Base-by-base conservation (phyloP, 345 rosid species). In the Cardiospermum halicacabum region DNA sequence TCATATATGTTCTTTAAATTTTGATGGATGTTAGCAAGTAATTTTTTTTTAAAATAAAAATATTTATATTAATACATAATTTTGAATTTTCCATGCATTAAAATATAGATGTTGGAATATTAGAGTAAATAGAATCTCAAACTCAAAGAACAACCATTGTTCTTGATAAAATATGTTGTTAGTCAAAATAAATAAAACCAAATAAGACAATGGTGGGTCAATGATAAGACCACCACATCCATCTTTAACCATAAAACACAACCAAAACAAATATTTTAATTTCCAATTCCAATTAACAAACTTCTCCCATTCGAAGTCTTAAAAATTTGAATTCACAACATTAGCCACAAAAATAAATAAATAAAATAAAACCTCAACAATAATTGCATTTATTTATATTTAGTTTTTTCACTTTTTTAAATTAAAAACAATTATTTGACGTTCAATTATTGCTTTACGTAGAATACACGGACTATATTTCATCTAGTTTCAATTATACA, bases 371-470 rank as follows among this genome's bases (percentile, higher is more conserved):
- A 12, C 4, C n/a, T n/a, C n/a, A 43, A 15, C 18, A 15, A 27
- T 15, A 13, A 27, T 54, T 16, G 19, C 12, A 9, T 27, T 27
- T 54, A 26, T 4, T 51, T 51, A 9, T 9, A 6, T 21, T 51
- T 24, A 21, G 1, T 10, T 4, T 2, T 53, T 1, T 15, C n/a
- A 43, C 5, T 26, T 27, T 27, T 27, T 25, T 15, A 53, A 25
- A 24, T 27, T 54, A 13, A 10, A 27, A 4, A 5, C 11, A 27
- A 16, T 28, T 28, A 30, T 31, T 56, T 8, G 22, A 32, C 4
- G 11, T 10, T 2, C 64, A 40, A 70, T 65, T 37, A 66, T 70
- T 75, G 72, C 75, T 67, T 71, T 15, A 25, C 72, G 75, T 63
- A 8, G 42, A 53, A 62, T 51, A 22, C 72, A 66, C 57, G 75